phyloP scores from a whole-genome alignment of 805 yeast species.

The Yarrowia porcina region DNA sequence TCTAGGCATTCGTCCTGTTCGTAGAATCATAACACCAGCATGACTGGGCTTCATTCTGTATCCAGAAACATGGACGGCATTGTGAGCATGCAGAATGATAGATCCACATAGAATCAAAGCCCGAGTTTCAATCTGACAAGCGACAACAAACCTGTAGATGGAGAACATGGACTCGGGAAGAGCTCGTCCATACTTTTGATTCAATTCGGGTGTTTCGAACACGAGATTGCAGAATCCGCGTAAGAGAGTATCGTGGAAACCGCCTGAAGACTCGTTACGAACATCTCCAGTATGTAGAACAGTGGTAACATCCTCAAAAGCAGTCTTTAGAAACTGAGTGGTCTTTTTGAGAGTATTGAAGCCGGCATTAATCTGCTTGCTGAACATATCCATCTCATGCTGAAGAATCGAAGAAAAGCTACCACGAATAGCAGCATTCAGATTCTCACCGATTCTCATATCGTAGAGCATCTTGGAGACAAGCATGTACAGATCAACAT shows the following conservation, averaged over 20 bases:
- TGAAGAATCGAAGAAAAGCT: slow-evolving; percentile 1
- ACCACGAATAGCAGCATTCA: neutral
- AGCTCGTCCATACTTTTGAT: neutral
- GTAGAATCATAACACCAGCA: neutral
- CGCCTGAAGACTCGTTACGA: neutral
- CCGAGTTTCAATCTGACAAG: slow-evolving; percentile 16
- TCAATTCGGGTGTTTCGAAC: neutral
- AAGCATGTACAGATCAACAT: neutral
- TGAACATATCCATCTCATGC: neutral
- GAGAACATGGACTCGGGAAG: slow-evolving; percentile 15
- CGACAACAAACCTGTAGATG: neutral
- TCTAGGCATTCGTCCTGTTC: neutral
- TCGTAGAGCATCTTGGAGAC: slow-evolving; percentile 14
- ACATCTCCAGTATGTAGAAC: neutral
- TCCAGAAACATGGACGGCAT: neutral
- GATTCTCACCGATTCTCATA: slow-evolving; percentile 9
- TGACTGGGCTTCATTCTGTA: neutral
- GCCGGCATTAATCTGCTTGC: neutral
- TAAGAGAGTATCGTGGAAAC: slow-evolving; percentile 11
- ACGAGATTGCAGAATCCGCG: neutral
- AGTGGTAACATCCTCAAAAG: neutral
- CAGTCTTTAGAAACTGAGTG: neutral
- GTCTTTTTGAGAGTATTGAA: neutral
- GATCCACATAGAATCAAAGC: slow-evolving; percentile 1
- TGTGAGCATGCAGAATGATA: neutral